Percentiles rank a stretch among this genome's conserved stretches.
Conservation (phyloP, 257 asterid genomes). For the Nemophila menziesii region DNA sequence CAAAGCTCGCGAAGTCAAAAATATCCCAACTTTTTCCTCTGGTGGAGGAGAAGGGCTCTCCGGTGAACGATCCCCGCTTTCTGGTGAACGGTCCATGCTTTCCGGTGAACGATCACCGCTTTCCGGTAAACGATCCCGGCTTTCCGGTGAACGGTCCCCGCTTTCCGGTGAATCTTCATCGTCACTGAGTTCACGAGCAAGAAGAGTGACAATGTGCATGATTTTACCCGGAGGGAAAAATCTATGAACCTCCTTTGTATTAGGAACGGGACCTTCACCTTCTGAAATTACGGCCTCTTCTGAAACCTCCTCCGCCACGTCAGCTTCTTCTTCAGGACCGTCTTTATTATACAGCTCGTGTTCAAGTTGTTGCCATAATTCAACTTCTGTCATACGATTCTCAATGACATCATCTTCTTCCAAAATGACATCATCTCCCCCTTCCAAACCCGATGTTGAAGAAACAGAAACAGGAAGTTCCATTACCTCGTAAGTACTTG, state of each 20-base stretch:
- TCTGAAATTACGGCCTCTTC: conserved; percentile 76
- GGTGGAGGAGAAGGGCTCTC: conserved; percentile 23
- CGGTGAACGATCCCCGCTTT: too few relatives aligned
- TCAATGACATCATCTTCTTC: conserved; percentile 26
- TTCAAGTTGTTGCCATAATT: conserved; percentile 91
- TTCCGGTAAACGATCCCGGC: conserved; percentile 23
- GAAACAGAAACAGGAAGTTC: conserved; percentile 46
- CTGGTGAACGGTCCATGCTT: conserved; percentile 18
- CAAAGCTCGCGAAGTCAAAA: conserved; percentile 59
- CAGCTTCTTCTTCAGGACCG: conserved; percentile 30
- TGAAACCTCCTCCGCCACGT: conserved; percentile 50
- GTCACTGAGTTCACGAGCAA: conserved; percentile 24
- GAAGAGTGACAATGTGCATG: conserved; percentile 76
- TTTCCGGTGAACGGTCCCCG: conserved; percentile 19
- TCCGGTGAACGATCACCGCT: conserved; percentile 14
- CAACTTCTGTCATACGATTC: conserved; percentile 80
- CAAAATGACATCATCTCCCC: conserved; percentile 19
- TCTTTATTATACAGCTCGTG: conserved; percentile 59
- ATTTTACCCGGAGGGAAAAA: conserved; percentile 84
- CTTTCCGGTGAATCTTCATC: conserved; percentile 17
- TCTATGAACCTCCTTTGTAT: conserved; percentile 74
- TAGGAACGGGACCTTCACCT: conserved; percentile 37
- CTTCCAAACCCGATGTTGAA: conserved; percentile 26
- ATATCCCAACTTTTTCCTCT: conserved; percentile 48
- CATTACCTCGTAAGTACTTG: conserved; percentile 29